Percentiles rank a stretch among this genome's conserved stretches.
These are phyloP conservation scores for Moesziomyces sp. DNA, from an alignment of 1,284 basidiomycete genomes.

Conservation along the genomic window DNA sequence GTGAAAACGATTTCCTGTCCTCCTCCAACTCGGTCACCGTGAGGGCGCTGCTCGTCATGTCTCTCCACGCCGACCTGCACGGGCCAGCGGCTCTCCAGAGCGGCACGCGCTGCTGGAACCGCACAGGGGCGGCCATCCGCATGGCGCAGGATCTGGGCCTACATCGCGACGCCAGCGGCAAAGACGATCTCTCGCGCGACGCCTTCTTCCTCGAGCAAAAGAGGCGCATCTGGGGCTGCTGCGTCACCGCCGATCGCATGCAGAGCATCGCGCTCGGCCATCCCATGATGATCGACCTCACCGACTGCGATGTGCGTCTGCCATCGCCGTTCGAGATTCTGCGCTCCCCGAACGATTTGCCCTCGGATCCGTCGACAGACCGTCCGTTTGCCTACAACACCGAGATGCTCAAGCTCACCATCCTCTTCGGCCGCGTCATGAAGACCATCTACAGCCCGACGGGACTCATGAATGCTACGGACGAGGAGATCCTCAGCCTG, in stretches of 20 bases:
- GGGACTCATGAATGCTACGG: slow-evolving; percentile 63
- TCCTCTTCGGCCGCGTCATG: slow-evolving; percentile 64
- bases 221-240: slow-evolving; percentile 62
- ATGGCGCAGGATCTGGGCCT: slow-evolving; percentile 64
- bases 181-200: slow-evolving; percentile 56
- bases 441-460: slow-evolving; percentile 66
- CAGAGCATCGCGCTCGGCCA: slow-evolving; percentile 59
- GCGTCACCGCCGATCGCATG: slow-evolving; percentile 60
- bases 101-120: slow-evolving; percentile 67
- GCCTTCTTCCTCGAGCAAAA: slow-evolving; percentile 62
- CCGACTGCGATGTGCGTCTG: slow-evolving; percentile 63
- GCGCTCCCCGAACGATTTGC: slow-evolving; percentile 49
- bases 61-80: slow-evolving; percentile 75
- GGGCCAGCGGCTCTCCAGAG: slow-evolving; percentile 65
- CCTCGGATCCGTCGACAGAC: slow-evolving; percentile 43
- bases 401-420: slow-evolving; percentile 64
- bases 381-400: slow-evolving; percentile 63
- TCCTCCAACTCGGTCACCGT: slow-evolving; percentile 87
- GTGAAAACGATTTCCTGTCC: slow-evolving; percentile 87
- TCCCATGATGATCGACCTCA: slow-evolving; percentile 61
- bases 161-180: slow-evolving; percentile 59
- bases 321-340: slow-evolving; percentile 61
- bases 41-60: slow-evolving; percentile 84
- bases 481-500: slow-evolving; percentile 60
- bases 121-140: slow-evolving; percentile 60